These are phyloP conservation scores for Xylaria grammica DNA, from an alignment of 495 filamentous ascomycete species.

Conservation along the genomic window DNA sequence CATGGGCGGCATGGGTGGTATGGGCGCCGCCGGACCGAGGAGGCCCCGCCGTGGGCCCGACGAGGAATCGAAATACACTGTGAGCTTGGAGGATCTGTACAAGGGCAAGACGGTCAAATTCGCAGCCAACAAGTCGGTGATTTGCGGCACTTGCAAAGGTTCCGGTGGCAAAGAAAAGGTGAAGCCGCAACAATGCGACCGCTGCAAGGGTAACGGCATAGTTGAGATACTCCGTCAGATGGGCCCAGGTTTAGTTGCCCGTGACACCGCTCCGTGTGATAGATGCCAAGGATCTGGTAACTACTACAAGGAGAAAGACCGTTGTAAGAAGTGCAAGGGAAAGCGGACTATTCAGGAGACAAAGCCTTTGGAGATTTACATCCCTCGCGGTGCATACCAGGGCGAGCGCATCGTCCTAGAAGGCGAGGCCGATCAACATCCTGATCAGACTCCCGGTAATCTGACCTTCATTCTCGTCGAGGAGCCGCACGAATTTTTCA, in stretches of 20 bases:
- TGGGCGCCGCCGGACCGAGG: slow-evolving; percentile 50
- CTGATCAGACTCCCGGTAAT: slow-evolving; percentile 89
- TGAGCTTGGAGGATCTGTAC: slow-evolving; percentile 91
- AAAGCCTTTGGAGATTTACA: slow-evolving; percentile 95
- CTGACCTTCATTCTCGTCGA: slow-evolving; percentile 88
- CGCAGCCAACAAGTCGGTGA: slow-evolving; percentile 86
- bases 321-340: slow-evolving; percentile 98
- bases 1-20: slow-evolving; percentile 52
- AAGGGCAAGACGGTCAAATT: slow-evolving; percentile 99
- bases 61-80: slow-evolving; percentile 89
- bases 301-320: slow-evolving; percentile 90
- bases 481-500: slow-evolving; percentile 79
- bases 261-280: slow-evolving; percentile 72
- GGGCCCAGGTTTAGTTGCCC: slow-evolving; percentile 81
- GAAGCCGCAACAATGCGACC: slow-evolving; percentile 81
- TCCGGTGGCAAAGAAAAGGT: slow-evolving; percentile 90
- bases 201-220: slow-evolving; percentile 77
- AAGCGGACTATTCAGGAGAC: slow-evolving; percentile 78
- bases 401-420: slow-evolving; percentile 89
- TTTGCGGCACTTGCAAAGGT: slow-evolving; percentile 87
- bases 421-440: slow-evolving; percentile 93
- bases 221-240: slow-evolving; percentile 75
- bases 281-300: slow-evolving; percentile 81
- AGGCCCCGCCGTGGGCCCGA: slow-evolving; percentile 74
- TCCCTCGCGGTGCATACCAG: slow-evolving; percentile 84